A percentile compares a stretch with the other conserved stretches of the same genome.
phyloP scores from a whole-genome alignment of 345 rosid genomes.

The Rhodomyrtus tomentosa region DNA sequence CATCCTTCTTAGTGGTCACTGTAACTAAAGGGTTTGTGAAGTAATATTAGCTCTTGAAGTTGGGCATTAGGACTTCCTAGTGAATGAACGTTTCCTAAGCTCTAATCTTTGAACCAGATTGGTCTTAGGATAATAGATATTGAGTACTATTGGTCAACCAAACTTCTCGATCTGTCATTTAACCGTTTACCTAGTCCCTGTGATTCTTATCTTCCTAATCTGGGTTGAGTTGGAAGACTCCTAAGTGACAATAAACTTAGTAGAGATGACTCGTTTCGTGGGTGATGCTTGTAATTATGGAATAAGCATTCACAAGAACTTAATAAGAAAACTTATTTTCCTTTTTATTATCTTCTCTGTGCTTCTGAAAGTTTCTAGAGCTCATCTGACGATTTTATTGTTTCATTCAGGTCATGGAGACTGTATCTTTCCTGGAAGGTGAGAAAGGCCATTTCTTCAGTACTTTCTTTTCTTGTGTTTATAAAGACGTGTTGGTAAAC shows the following conservation, averaged over 20 bases:
- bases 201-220: background rate
- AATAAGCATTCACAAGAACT: background rate
- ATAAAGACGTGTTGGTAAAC: background rate
- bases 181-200: background rate
- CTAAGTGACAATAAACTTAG: background rate
- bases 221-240: background rate
- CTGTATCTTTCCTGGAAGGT: slow-evolving; percentile 92
- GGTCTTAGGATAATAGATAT: background rate
- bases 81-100: background rate
- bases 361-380: background rate
- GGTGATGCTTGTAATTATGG: background rate
- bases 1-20: background rate
- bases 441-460: background rate
- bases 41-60: background rate
- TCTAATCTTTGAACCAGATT: background rate
- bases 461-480: background rate
- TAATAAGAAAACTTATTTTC: background rate
- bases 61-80: background rate
- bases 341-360: background rate
- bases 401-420: slow-evolving; percentile 52
- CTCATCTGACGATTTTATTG: background rate
- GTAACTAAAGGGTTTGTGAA: background rate
- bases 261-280: background rate
- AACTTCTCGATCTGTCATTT: background rate
- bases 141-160: background rate